Conservation (phyloP, 129 eudicot genomes). For the Solidago caesia region DNA sequence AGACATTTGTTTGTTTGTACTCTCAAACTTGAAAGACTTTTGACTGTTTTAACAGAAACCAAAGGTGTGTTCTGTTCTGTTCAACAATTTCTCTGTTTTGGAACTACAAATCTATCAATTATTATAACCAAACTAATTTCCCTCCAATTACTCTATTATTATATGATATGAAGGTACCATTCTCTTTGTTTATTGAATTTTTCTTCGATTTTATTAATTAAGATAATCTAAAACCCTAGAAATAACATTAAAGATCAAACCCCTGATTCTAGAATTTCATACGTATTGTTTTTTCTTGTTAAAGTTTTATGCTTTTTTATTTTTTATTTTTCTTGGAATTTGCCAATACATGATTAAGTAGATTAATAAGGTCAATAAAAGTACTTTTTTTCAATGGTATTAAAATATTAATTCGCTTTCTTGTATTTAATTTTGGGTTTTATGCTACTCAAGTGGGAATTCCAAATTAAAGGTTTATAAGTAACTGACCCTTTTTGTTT, state of each 20-base stretch:
- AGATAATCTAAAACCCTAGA: slow-evolving; percentile 17
- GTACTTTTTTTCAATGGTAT: not conserved
- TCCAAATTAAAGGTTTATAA: not conserved
- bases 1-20: no score
- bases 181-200: not conserved
- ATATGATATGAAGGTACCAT: slow-evolving; percentile 17
- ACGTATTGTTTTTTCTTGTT: not conserved
- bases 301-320: not conserved
- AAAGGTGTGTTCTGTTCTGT: not conserved
- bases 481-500: not conserved
- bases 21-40: no score
- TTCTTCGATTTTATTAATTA: not conserved
- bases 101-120: slow-evolving; percentile 15
- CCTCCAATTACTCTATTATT: slow-evolving; percentile 8
- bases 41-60: not conserved
- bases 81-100: not conserved
- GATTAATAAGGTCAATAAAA: not conserved
- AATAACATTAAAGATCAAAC: slow-evolving; percentile 12
- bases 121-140: slow-evolving; percentile 30
- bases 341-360: slow-evolving; percentile 2
- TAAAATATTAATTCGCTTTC: not conserved
- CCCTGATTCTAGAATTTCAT: not conserved
- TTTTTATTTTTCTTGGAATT: not conserved
- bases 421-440: not conserved
- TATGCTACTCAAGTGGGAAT: not conserved